A percentile compares a stretch with the other conserved stretches of the same genome.
Conservation (phyloP, 1,284 basidiomycete species). For the Retiboletus flavoniger region DNA sequence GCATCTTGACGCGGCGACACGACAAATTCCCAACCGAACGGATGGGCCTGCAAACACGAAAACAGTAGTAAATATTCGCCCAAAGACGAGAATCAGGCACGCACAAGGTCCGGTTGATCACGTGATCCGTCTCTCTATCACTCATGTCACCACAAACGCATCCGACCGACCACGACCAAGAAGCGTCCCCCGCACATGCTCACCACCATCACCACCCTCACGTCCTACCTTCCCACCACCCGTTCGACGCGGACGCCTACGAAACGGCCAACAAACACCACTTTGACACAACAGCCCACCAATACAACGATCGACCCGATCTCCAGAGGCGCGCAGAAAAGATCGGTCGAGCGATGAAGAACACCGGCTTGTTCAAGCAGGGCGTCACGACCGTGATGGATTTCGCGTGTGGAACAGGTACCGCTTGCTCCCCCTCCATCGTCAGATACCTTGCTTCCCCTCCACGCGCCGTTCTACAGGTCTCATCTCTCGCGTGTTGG, state of each 20-base stretch:
- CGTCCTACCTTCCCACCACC: not conserved
- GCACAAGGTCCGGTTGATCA: no score
- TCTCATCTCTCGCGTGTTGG: conserved; percentile 54
- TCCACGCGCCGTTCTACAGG: conserved; percentile 39
- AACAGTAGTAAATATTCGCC: no score
- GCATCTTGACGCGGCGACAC: no score
- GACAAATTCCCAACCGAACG: no score
- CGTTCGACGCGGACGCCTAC: not conserved
- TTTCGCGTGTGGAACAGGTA: conserved; percentile 72
- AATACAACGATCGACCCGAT: conserved; percentile 30
- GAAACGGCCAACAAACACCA: conserved; percentile 23
- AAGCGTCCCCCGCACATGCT: not conserved
- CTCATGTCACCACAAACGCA: not conserved
- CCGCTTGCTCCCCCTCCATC: no score
- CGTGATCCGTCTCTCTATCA: no score
- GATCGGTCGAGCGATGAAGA: conserved; percentile 43
- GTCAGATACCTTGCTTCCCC: no score
- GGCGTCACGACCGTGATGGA: conserved; percentile 60
- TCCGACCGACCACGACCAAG: not conserved
- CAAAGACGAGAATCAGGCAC: no score
- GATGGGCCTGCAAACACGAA: no score
- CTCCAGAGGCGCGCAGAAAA: conserved; percentile 32
- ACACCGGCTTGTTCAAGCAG: conserved; percentile 51
- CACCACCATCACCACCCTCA: not conserved
- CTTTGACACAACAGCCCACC: conserved; percentile 24